phyloP scores from a whole-genome alignment of 1,284 basidiomycete genomes.

The Ustilago esculenta region DNA sequence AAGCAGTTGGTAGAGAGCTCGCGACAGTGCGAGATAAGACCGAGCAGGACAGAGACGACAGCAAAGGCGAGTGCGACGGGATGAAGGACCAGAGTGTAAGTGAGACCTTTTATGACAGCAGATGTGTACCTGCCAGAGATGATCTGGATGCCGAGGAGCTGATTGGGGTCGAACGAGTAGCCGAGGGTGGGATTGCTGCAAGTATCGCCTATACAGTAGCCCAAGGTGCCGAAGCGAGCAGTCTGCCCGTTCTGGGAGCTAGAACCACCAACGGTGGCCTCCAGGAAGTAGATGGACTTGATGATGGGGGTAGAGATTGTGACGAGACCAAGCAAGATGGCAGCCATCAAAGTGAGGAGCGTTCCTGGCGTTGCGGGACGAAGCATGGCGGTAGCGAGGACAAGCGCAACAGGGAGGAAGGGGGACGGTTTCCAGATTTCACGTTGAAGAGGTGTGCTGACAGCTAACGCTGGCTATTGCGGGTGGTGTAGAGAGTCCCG shows the following conservation, averaged over 20 bases:
- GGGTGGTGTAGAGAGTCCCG: conserved; percentile 8
- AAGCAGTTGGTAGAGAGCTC: conserved; percentile 47
- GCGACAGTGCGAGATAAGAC: conserved; percentile 56
- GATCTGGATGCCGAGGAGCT: conserved; percentile 52
- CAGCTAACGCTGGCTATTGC: not conserved
- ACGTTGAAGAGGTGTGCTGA: not conserved
- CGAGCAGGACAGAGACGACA: conserved; percentile 48
- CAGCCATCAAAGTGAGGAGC: conserved; percentile 51
- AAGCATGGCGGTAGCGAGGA: conserved; percentile 28
- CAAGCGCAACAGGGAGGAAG: not conserved
- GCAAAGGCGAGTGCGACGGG: conserved; percentile 52
- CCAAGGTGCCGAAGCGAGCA: conserved; percentile 49
- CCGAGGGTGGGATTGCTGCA: conserved; percentile 53
- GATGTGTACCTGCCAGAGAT: conserved; percentile 44
- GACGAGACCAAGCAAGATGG: conserved; percentile 55
- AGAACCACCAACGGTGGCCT: conserved; percentile 46
- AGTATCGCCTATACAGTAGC: conserved; percentile 50
- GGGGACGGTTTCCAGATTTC: not conserved
- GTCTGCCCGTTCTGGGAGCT: conserved; percentile 35
- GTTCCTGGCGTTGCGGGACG: conserved; percentile 55
- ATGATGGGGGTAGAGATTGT: conserved; percentile 59
- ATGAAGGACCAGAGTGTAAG: conserved; percentile 60
- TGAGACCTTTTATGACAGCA: conserved; percentile 57
- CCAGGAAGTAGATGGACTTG: conserved; percentile 59
- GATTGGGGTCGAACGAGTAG: conserved; percentile 57